Evolutionary conservation across 306 rosid species (phyloP), one percentile per base, ranked within the genome.

Genomic region (Inga laurina): DNA sequence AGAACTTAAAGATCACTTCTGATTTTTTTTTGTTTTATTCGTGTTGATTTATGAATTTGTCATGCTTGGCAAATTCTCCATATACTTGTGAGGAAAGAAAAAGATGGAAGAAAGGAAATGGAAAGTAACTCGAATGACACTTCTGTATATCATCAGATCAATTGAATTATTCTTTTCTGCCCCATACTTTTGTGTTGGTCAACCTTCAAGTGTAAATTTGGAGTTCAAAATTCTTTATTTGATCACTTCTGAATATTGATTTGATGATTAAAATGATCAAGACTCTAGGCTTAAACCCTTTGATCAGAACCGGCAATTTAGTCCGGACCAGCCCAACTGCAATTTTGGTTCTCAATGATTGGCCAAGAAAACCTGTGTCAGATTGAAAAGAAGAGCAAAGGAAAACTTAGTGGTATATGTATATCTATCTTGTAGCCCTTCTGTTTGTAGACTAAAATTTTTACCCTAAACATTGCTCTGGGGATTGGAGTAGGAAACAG

Each of bases 1-100:
- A 6, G 89, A 92, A 41, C 70, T 84, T 13, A 21, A 76, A 67
- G 67, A 81, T 54, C 77, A 1, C 30, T 74, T 21, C 27, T 27
- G 22, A 71, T 14, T 46, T 49, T 69, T 45, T 41, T 51, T 84
- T 10, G 22, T 3, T 32, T 32, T 2, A 32, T 32, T 32, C 2
- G 34, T 32, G 66, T 66, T 30, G 70, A 65, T 32, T 66, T 32
- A 5, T 13, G 72, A 0, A 7, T 56, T 49, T 56, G 49, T 37
- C 74, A 46, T 12, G 44, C 79, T 83, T 69, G 65, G 66, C 30
- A 69, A 54, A 30, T 43, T 62, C 41, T 5, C 39, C 66, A 8
- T 68, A 69, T 66, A 49, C 73, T 76, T 69, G 72, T 76, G 59
- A 76, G 2, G 24, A 7, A 21, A 54, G 34, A 54, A 18, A 12